Base-by-base conservation (phyloP, 129 eudicot genomes). In the Erigeron canadensis region DNA sequence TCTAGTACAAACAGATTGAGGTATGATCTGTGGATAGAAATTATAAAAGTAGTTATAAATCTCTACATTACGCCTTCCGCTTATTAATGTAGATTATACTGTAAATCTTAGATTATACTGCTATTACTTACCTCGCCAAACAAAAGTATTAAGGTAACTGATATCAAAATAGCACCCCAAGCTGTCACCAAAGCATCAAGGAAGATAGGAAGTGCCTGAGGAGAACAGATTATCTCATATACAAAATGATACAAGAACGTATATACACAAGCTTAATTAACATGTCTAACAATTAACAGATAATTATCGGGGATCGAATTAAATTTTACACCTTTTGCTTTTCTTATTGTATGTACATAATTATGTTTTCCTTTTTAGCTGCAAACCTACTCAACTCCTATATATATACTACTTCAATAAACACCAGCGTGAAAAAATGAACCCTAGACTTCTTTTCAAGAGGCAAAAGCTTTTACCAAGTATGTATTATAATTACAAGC, bases 121-220 rank as follows among this genome's bases (percentile, higher is more conserved):
- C 12, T 7, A 21, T n/a, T 42, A 41, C 82, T 77, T 23, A 89
- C 98, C 95, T 93, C 98, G 51, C 98, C 98, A 81, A 93, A 89
- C 72, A 89, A 77, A 81, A 93, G 98, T 43, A 93, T 87, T 75
- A 93, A 84, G 39, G 98, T 93, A 67, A 93, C 98, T 38, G 98
- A 93, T 59, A 93, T 89, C 42, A 93, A 83, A 57, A 93, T 89
- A 51, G 98, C 98, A 72, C 95, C 98, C 96, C 90, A 87, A 79
- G 98, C 92, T 28, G 92, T 73, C 59, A 93, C 77, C 60, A 93
- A 75, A 59, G 83, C 46, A 79, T 93, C 98, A 46, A 93, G 86
- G 54, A 93, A 93, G 58, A 93, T 93, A 41, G 98, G 98, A 84
- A 93, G 98, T 39, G 98, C 90, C 98, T 93, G 88, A 80, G 18